A percentile compares a stretch with the other conserved stretches of the same genome.
These are phyloP conservation scores for Dendrobium huoshanense DNA, from an alignment of 106 monocot genomes.

Conservation along the genomic window DNA sequence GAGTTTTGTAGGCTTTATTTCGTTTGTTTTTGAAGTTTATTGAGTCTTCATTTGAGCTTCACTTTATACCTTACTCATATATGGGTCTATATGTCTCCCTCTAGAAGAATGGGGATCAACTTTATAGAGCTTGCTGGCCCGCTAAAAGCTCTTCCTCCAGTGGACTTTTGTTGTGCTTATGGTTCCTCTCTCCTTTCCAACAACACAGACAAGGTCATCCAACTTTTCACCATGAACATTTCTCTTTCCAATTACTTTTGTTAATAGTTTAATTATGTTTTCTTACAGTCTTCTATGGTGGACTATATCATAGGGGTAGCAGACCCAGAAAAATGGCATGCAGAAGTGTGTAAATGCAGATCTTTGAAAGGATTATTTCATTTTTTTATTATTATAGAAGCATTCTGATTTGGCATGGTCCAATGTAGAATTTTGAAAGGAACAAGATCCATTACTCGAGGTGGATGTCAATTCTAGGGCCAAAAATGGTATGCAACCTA, in stretches of 20 bases:
- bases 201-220: slow-evolving; percentile 39
- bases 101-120: background rate
- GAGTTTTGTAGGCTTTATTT: no score
- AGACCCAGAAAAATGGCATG: slow-evolving; percentile 77
- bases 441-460: slow-evolving; percentile 73
- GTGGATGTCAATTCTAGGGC: slow-evolving; percentile 73
- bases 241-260: background rate
- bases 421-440: slow-evolving; percentile 68
- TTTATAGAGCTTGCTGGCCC: slow-evolving; percentile 45
- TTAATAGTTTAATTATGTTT: background rate
- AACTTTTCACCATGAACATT: background rate
- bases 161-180: slow-evolving; percentile 86
- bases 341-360: slow-evolving; percentile 53
- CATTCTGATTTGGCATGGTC: background rate
- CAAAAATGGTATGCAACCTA: slow-evolving; percentile 38
- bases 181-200: slow-evolving; percentile 81
- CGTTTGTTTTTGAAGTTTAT: no score
- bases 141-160: slow-evolving; percentile 52
- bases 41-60: no score
- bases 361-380: slow-evolving; percentile 43
- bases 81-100: no score
- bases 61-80: background rate
- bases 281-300: slow-evolving; percentile 61
- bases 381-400: background rate
- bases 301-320: slow-evolving; percentile 89